Evolutionary conservation across 1,139 yeast species (phyloP), one percentile per base, ranked within the genome.

Genomic region (Suhomyces terraborum): DNA sequence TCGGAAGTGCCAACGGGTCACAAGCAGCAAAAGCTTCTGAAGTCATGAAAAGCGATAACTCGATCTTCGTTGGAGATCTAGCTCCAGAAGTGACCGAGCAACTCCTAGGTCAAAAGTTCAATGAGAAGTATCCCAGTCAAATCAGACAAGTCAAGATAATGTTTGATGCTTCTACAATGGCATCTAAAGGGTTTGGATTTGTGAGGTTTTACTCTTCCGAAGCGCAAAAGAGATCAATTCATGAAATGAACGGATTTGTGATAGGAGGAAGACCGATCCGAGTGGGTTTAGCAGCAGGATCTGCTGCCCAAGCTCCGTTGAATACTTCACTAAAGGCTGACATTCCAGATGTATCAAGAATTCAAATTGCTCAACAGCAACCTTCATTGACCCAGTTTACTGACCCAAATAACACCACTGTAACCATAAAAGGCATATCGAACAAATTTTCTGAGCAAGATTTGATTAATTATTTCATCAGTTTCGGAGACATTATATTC

Each of bases 121-220:
- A 84, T 56, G 67, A 79, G 13, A 76, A 79, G 45, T 89, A 78
- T 61, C 80, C 84, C 6, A 65, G 66, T 25, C 82, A 91, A 26
- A 83, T 91, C 40, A 82, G 86, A 52, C 88, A 91, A 35, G 96
- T 87, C 18, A 83, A 89, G 56, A 87, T 91, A 43, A 88, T 89
- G 93, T 69, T 82, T 4, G 96, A 91, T 59, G 83, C 88, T 3
- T 70, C 76, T 17, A 80, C 94, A 2, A 86, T 85, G 13, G 71
- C 75, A 17, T 84, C 96, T 3, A 80, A 93, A 52, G 95, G 97
- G 29, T 88, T 87, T 64, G 98, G 97, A 1, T 89, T 91, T 63
- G 93, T 89, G n/a, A 76, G 95, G 47, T 88, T 91, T 60, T 68
- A 77, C 32, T 77, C 79, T 43, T 85, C 82, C 50, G 74, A 76